Evolutionary conservation across 1,139 yeast species (phyloP), one percentile per base, ranked within the genome.

Genomic region (Yamadazyma kanchanaburiensis): DNA sequence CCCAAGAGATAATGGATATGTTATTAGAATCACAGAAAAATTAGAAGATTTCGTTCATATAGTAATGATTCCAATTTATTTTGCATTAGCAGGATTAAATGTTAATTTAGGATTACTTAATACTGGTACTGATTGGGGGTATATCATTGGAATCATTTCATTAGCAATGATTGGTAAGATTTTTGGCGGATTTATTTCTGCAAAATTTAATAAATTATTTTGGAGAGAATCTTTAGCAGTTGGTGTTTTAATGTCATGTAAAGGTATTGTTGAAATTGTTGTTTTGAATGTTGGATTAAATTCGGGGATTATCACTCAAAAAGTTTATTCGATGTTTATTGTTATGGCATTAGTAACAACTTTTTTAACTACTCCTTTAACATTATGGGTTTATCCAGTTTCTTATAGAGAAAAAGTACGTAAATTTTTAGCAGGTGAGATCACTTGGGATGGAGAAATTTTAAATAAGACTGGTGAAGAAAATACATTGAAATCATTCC

Each of bases 191-290:
- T 60, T 75, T 25, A 37, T 79, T 7, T 80, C 82, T 24, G 81
- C 88, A 2, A 76, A 68, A 42, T 42, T 75, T 22, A 71, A 71
- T 49, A 83, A 82, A 3, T 58, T 83, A 29, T 64, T 67, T 28
- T 79, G 83, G 81, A 70, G 87, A 46, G 91, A 83, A 50, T 74
- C 87, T 2, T 53, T 79, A 21, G 70, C 88, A 1, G 89, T 82
- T 21, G 94, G 94, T 32, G 73, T 81, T n/a, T 66, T 84, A 43
- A 83, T 84, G 91, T 81, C 89, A 8, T 84, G 94, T 66, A 84
- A 84, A 53, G 94, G 94, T 56, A 81, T 82, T 42, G 89, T 82
- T 19, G 89, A 81, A 55, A 77, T 84, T 48, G 89, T 84, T 28
- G 94, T 83, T 15, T 64, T 84, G 39, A 78, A 76, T 27, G 77